Conservation (phyloP, 2,329 filamentous ascomycete species). For the Cryphonectria naterciae region DNA sequence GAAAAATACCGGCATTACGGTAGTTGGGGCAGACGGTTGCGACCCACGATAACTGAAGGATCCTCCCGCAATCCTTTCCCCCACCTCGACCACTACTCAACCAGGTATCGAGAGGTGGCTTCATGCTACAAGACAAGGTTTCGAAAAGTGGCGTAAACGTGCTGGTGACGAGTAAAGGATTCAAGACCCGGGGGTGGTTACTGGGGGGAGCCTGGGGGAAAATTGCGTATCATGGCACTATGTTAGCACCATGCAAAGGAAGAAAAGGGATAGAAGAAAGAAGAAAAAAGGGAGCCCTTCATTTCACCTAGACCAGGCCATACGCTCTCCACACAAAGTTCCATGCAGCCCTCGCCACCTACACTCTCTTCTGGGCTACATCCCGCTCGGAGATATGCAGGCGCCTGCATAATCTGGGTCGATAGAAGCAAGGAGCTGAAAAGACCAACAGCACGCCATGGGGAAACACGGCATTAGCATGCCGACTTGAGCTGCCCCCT, state of each 20-base stretch:
- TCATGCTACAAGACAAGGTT: neutral
- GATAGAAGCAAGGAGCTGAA: neutral
- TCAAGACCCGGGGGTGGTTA: neutral
- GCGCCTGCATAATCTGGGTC: conserved; percentile 7
- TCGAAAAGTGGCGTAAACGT: neutral
- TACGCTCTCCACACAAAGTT: neutral
- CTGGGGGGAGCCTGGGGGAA: neutral
- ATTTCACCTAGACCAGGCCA: conserved; percentile 7
- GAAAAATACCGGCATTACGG: neutral
- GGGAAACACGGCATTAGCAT: neutral
- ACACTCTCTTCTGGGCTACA: neutral
- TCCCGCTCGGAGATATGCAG: conserved; percentile 10
- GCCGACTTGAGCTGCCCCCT: neutral
- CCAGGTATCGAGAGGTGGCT: neutral
- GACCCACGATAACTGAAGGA: neutral
- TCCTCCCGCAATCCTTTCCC: conserved; percentile 11
- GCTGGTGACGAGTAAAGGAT: neutral
- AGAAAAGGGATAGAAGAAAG: neutral
- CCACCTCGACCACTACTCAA: conserved; percentile 6
- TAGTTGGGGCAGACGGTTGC: neutral
- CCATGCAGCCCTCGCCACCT: neutral
- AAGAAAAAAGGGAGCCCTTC: neutral
- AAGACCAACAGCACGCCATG: neutral
- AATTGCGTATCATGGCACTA: neutral
- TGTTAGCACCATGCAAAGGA: neutral